These are phyloP conservation scores for Stephanodiscus minutulus DNA, from an alignment of 108 stramenopile species.

Conservation along the genomic window DNA sequence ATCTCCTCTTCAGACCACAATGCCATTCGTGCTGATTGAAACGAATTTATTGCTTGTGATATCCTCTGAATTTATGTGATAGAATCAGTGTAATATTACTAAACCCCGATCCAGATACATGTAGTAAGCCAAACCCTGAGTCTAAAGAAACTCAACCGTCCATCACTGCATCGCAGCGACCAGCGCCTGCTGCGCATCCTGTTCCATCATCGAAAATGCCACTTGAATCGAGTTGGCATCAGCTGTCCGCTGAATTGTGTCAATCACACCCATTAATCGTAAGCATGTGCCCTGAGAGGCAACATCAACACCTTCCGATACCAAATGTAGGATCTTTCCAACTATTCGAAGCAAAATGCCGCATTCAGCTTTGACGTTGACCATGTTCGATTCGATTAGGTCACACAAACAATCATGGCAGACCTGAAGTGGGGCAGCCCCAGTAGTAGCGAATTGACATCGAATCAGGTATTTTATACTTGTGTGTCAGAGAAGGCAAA, in stretches of 20 bases:
- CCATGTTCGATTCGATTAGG: slow-evolving; percentile 51
- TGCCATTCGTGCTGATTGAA: no score
- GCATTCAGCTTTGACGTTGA: slow-evolving; percentile 26
- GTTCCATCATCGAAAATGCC: slow-evolving; percentile 38
- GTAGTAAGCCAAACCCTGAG: not conserved
- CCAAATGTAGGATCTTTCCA: slow-evolving; percentile 51
- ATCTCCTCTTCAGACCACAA: no score
- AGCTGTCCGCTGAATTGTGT: slow-evolving; percentile 46
- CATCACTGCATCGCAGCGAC: slow-evolving; percentile 38
- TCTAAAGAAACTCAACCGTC: not conserved
- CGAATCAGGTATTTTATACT: not conserved
- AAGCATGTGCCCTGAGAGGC: slow-evolving; percentile 56
- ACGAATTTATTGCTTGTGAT: no score
- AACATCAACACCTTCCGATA: slow-evolving; percentile 59
- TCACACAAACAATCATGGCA: slow-evolving; percentile 70
- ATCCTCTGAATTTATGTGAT: not conserved
- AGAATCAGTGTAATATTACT: no score
- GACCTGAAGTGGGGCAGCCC: slow-evolving; percentile 28
- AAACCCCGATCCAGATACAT: not conserved
- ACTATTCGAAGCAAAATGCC: slow-evolving; percentile 42
- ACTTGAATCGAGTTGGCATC: slow-evolving; percentile 41
- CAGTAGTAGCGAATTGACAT: not conserved
- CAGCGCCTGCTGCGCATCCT: slow-evolving; percentile 51
- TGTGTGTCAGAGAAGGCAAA: not conserved
- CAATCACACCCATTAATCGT: slow-evolving; percentile 48